Evolutionary conservation across 164 flowering plant species (phyloP), one percentile per base, ranked within the genome.

Genomic region (Amborella trichopoda): DNA sequence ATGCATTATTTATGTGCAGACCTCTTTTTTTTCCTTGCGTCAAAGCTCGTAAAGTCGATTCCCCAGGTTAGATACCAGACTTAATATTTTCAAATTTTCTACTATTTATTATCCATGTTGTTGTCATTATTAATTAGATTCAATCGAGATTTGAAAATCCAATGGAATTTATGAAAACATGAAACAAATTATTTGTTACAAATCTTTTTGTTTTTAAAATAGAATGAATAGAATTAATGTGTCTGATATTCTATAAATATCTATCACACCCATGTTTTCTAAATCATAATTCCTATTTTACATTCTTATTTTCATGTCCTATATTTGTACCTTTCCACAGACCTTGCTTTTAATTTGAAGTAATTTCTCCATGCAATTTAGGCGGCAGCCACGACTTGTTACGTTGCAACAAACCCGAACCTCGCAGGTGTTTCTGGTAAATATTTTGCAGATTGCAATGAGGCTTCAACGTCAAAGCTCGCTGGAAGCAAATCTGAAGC

Each of bases 351-450:
- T 8, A 30, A 30, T 14, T 30, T 14, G 34, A 14, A 39, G 42
- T 8, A 16, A 6, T 39, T 39, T 17, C 23, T 10, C 16, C 17
- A 0, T 3, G 2, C 3, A n/a, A 16, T 22, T 38, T 36, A 89
- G 95, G 99, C 95, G 33, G 96, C 99, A n/a, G 95, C 99, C 1
- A 93, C 96, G 0, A 84, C 91, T 6, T 93, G 99, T 47, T 93
- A 88, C 49, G 96, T 79, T 0, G 99, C 96, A 3, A 81, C 88
- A 0, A 70, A 83, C 57, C 81, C 86, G 2, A 74, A 71, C 17
- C 55, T 85, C 2, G 8, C 5, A 3, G 68, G 73, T 26, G 74
- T 85, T 3, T 70, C 81, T 2, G 99, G 99, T 2, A 88, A 82
- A 47, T 88, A 88, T 59, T 93, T 75, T 44, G 64, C 74, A 0